phyloP scores from a whole-genome alignment of 768 basidiomycete genomes.

The Gautieria morchelliformis region DNA sequence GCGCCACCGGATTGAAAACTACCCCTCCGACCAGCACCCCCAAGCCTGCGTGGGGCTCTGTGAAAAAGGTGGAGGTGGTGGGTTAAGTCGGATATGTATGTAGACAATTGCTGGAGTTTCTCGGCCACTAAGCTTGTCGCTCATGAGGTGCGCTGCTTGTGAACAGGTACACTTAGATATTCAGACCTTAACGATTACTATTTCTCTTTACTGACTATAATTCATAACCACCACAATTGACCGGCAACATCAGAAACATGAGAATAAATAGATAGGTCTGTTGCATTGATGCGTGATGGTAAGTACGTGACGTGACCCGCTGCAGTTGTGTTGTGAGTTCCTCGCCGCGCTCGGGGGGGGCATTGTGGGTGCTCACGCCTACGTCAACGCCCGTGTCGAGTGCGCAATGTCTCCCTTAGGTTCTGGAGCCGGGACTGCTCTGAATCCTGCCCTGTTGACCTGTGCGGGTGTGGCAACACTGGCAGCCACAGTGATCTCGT shows the following conservation, averaged over 20 bases:
- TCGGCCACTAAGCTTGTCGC: neutral
- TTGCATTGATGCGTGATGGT: too few relatives aligned
- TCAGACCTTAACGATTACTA: too few relatives aligned
- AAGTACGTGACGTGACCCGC: too few relatives aligned
- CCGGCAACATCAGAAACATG: too few relatives aligned
- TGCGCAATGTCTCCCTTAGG: constrained; percentile 7
- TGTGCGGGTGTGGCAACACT: constrained; percentile 55
- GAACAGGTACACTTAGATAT: too few relatives aligned
- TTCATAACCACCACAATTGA: too few relatives aligned
- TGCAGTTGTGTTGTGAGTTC: too few relatives aligned
- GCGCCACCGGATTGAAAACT: neutral
- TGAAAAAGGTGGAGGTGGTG: constrained; percentile 3
- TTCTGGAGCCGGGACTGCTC: constrained; percentile 47
- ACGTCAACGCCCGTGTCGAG: too few relatives aligned
- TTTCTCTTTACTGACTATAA: too few relatives aligned
- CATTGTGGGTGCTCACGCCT: neutral
- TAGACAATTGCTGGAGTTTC: neutral
- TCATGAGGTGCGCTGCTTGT: too few relatives aligned
- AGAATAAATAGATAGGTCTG: too few relatives aligned
- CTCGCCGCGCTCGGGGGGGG: too few relatives aligned
- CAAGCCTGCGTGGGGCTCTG: constrained; percentile 1
- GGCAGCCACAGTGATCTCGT: constrained; percentile 63
- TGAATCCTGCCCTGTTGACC: constrained; percentile 40
- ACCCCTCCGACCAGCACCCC: neutral
- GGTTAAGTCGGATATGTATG: neutral